Conservation (phyloP, 2,329 filamentous ascomycete genomes). For the Curvularia lunata region DNA sequence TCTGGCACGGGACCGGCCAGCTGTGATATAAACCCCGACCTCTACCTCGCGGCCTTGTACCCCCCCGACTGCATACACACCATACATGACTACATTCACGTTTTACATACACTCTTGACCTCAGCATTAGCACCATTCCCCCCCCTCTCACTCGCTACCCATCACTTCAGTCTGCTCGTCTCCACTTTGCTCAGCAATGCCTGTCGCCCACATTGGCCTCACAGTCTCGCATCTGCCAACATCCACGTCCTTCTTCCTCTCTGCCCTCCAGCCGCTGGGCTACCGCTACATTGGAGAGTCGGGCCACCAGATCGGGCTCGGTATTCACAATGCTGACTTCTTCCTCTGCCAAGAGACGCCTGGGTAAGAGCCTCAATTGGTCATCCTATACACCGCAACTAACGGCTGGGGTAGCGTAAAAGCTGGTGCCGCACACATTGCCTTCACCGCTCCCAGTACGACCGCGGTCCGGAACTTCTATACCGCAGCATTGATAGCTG, state of each 20-base stretch:
- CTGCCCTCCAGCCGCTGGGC: constrained; percentile 77
- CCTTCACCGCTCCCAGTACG: constrained; percentile 71
- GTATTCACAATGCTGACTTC: constrained; percentile 66
- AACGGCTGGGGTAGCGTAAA: constrained; percentile 47
- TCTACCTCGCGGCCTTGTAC: constrained; percentile 26
- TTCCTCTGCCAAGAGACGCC: constrained; percentile 68
- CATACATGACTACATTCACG: not conserved
- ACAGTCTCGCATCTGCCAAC: constrained; percentile 79
- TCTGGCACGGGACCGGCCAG: constrained; percentile 19
- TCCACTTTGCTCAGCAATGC: constrained; percentile 54
- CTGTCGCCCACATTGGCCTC: constrained; percentile 67
- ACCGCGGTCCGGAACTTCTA: constrained; percentile 75
- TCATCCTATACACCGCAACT: constrained; percentile 29
- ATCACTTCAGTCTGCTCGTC: constrained; percentile 25
- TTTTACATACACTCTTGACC: not conserved
- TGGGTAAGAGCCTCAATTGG: constrained; percentile 55
- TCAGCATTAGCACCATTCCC: not conserved
- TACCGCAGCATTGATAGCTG: constrained; percentile 70
- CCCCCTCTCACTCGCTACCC: constrained; percentile 13
- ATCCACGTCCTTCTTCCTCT: constrained; percentile 83
- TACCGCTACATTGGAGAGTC: constrained; percentile 72
- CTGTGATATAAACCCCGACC: constrained; percentile 43
- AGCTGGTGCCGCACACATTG: constrained; percentile 65
- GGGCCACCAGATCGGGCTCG: constrained; percentile 67
- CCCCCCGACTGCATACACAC: not conserved